Evolutionary conservation across 2,329 filamentous ascomycete species (phyloP), one percentile per base, ranked within the genome.

Genomic region (Claviceps sp.): DNA sequence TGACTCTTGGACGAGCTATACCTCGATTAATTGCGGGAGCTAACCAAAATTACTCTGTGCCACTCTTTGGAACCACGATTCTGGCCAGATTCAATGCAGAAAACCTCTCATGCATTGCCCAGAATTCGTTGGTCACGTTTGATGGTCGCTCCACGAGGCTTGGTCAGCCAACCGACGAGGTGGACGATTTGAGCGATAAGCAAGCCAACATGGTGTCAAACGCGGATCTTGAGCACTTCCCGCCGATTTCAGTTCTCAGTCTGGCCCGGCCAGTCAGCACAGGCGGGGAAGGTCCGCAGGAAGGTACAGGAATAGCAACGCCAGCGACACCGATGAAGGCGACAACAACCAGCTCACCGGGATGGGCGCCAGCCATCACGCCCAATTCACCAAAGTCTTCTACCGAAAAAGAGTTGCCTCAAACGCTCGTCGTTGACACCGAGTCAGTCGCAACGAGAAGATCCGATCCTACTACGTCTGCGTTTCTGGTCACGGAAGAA

Each of bases 101-200:
- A 37, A 85, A 85, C 57, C 72, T 95, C 16, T 89, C 86, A 51
- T 98, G 93, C 66, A 80, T 81, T 8, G 81, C 84, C 0, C 85
- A 96, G 65, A 97, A 97, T 61, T 84, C 89, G 0, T 75, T 98
- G 4, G 84, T 97, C 16, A 89, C 87, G 0, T 95, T 96, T 65
- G 79, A 87, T 58, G 84, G 83, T 4, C 66, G 67, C 52, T 67
- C 70, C 2, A 63, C 67, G 4, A 67, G 72, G 34, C 57, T 62
- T 14, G 52, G 51, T 4, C 17, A 50, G n/a, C 37, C 45, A n/a
- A 34, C 30, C 24, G 54, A 56, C 45, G 49, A 50, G 43, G 47
- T 52, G 8, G 19, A 51, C 11, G 43, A 52, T 10, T 22, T 45
- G 4, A 5, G 43, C 38, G 24, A 30, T 0, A 30, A 44, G 42